These are phyloP conservation scores for Coemansia sp. DNA, from an alignment of 192 early-diverging fungal species.

Conservation along the genomic window DNA sequence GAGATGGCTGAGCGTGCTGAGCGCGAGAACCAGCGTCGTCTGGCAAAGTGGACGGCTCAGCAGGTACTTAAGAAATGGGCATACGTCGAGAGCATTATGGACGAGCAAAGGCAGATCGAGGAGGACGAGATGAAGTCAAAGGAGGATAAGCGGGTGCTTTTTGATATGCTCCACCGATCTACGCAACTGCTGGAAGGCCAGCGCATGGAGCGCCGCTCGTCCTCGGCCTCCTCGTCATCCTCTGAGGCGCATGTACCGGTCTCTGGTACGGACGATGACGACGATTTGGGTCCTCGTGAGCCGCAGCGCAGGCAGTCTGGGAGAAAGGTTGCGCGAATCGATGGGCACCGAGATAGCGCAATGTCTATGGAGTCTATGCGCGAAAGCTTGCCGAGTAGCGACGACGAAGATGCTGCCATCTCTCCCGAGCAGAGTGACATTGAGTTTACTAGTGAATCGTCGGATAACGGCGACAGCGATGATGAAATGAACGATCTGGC, in stretches of 20 bases:
- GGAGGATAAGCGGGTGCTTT: conserved; percentile 68
- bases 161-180: conserved; percentile 75
- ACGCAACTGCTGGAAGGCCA: conserved; percentile 69
- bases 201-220: conserved; percentile 20
- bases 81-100: conserved; percentile 65
- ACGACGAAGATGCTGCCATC: conserved; percentile 18
- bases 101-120: conserved; percentile 63
- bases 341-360: not conserved
- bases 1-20: conserved; percentile 30
- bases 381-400: not conserved
- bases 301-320: not conserved
- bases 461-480: conserved; percentile 21
- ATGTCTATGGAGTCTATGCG: conserved; percentile 10
- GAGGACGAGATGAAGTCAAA: conserved; percentile 64
- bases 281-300: not conserved
- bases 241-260: not conserved
- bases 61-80: conserved; percentile 76
- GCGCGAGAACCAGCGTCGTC: conserved; percentile 24
- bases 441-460: conserved; percentile 27
- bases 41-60: conserved; percentile 70
- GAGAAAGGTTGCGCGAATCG: not conserved
- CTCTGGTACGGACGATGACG: not conserved
- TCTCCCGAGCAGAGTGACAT: conserved; percentile 22
- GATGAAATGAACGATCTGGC: conserved; percentile 62
- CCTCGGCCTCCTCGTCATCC: not conserved